These are phyloP conservation scores for Recurvomyces mirabilis DNA, from an alignment of 495 filamentous ascomycete genomes.

Conservation along the genomic window DNA sequence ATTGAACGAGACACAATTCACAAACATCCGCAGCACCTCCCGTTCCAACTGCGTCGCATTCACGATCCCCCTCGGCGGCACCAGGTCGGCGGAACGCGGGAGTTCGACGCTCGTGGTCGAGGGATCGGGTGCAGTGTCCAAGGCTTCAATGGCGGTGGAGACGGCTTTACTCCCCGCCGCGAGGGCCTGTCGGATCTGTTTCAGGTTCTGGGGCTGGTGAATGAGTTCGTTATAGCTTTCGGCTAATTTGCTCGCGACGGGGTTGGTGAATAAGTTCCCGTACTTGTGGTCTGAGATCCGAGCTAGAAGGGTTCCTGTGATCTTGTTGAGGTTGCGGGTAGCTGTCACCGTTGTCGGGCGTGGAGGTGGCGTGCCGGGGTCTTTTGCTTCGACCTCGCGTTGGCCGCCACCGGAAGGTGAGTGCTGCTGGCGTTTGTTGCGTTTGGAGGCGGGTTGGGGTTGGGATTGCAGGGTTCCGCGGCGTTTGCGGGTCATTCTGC, in stretches of 20 bases:
- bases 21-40: constrained; percentile 93
- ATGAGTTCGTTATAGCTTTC: constrained; percentile 83
- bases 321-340: constrained; percentile 61
- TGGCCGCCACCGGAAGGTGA: constrained; percentile 11
- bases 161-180: constrained; percentile 66
- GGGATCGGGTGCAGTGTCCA: constrained; percentile 37
- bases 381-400: not conserved
- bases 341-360: constrained; percentile 23
- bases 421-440: too few species aligned
- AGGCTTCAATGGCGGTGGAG: constrained; percentile 37
- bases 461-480: constrained; percentile 21
- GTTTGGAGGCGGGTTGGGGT: constrained; percentile 20
- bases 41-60: constrained; percentile 91
- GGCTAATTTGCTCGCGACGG: constrained; percentile 72
- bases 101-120: constrained; percentile 46
- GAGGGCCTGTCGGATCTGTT: constrained; percentile 70
- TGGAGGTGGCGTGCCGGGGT: constrained; percentile 8
- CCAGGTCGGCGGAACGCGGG: constrained; percentile 57
- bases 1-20: constrained; percentile 97
- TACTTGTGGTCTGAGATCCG: constrained; percentile 76
- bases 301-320: constrained; percentile 67
- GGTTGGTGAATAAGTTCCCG: constrained; percentile 74
- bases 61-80: constrained; percentile 83
- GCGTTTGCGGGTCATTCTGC: constrained; percentile 24
- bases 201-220: constrained; percentile 77